A percentile compares a stretch with the other conserved stretches of the same genome.
Evolutionary conservation across 768 basidiomycete genomes (phyloP).

Genomic region (Clitopilus passeckerianus): DNA sequence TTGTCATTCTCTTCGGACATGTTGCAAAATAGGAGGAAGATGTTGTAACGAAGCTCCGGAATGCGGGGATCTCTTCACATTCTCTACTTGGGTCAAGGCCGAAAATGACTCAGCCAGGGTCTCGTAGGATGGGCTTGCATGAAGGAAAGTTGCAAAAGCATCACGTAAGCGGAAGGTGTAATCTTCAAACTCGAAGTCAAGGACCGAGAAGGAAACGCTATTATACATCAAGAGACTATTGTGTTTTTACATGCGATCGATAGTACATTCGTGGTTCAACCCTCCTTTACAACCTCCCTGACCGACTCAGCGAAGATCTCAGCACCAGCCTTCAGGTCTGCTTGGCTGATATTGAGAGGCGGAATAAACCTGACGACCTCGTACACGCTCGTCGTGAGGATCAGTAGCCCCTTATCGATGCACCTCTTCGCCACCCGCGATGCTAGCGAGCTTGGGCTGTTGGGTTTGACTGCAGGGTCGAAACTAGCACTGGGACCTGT

Average conservation of each 20-base stretch:
- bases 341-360: slow-evolving; percentile 72
- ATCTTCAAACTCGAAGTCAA: no score
- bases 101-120: no score
- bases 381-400: slow-evolving; percentile 87
- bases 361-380: slow-evolving; percentile 93
- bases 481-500: slow-evolving; percentile 37
- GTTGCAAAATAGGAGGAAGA: not conserved
- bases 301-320: slow-evolving; percentile 67
- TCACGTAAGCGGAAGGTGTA: not conserved
- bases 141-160: not conserved
- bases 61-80: no score
- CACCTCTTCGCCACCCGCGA: slow-evolving; percentile 72
- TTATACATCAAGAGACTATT: no score
- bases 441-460: slow-evolving; percentile 47
- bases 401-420: slow-evolving; percentile 79
- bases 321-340: slow-evolving; percentile 68
- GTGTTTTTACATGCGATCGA: not conserved
- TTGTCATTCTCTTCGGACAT: not conserved
- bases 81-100: no score
- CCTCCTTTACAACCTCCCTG: slow-evolving; percentile 56
- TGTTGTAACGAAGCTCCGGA: not conserved
- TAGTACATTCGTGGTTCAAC: slow-evolving; percentile 7
- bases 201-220: no score
- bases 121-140: not conserved
- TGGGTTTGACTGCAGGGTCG: slow-evolving; percentile 34